phyloP scores from a whole-genome alignment of 202 grass and related monocot species.

The Schoenoplectus tabernaemontani region DNA sequence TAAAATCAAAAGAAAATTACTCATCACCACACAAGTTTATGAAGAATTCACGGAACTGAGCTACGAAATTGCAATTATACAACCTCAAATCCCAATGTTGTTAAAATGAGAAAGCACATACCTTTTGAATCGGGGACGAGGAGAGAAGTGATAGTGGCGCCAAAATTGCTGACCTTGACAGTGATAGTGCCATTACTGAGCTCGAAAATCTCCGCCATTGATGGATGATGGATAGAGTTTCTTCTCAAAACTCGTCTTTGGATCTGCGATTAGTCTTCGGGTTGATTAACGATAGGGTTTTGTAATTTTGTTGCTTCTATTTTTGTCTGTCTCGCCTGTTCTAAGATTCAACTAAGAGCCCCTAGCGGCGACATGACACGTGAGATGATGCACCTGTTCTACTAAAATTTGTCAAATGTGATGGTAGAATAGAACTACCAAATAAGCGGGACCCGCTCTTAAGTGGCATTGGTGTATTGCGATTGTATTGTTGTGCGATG shows the following conservation, averaged over 20 bases:
- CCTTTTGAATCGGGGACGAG: constrained; percentile 55
- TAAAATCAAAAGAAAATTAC: background rate
- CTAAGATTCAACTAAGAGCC: background rate
- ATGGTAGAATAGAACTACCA: background rate
- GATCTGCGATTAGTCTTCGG: background rate
- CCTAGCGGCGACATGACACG: background rate
- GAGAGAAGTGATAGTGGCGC: constrained; percentile 74
- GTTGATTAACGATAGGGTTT: background rate
- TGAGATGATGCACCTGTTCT: background rate
- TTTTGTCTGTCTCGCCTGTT: constrained; percentile 1
- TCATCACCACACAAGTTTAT: background rate
- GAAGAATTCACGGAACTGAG: background rate
- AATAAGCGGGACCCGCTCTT: background rate
- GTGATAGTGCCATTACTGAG: constrained; percentile 55
- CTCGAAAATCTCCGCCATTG: constrained; percentile 45
- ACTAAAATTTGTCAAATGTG: background rate
- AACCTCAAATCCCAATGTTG: background rate
- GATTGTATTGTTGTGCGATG: background rate
- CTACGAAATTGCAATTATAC: background rate
- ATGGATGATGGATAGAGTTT: background rate
- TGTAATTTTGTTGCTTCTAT: constrained; percentile 5
- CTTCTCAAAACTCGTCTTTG: background rate
- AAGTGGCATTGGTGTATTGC: background rate
- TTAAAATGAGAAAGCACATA: constrained; percentile 3
- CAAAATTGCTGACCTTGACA: constrained; percentile 51